A percentile compares a stretch with the other conserved stretches of the same genome.
phyloP scores from a whole-genome alignment of 2,329 filamentous ascomycete genomes.

The Berkeleyomyces rouxiae region DNA sequence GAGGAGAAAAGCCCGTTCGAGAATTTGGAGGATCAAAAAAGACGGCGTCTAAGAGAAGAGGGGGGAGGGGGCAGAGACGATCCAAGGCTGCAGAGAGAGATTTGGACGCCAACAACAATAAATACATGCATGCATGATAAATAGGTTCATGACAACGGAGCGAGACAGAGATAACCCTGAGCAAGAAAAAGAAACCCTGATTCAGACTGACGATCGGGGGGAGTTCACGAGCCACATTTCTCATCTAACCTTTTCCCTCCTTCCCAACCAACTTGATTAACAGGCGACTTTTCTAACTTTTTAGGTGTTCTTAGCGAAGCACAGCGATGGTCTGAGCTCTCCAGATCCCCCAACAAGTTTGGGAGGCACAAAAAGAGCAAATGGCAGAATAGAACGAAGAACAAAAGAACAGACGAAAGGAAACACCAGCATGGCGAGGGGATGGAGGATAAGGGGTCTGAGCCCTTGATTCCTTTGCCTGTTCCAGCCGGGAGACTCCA shows the following conservation, averaged over 20 bases:
- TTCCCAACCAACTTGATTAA: no score
- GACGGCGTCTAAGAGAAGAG: neutral
- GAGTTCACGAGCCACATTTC: no score
- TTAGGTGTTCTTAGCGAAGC: no score
- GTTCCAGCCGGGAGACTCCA: no score
- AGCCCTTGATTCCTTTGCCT: no score
- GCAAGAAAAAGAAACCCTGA: no score
- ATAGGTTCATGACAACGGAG: no score
- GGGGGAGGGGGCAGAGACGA: neutral
- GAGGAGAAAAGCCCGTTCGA: slow-evolving; percentile 10
- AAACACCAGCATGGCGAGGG: neutral
- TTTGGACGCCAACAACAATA: neutral
- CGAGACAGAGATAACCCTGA: no score
- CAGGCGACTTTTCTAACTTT: no score
- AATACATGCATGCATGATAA: neutral
- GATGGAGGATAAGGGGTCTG: no score
- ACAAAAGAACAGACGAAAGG: neutral
- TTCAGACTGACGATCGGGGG: no score
- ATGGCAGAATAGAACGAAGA: neutral
- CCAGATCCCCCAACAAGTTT: neutral
- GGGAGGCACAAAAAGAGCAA: neutral
- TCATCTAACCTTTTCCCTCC: no score
- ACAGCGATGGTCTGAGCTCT: neutral
- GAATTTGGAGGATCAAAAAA: slow-evolving; percentile 9
- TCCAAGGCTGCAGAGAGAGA: neutral